A percentile compares a stretch with the other conserved stretches of the same genome.
phyloP scores from a whole-genome alignment of 768 basidiomycete species.

The Psilocybe azurescens region DNA sequence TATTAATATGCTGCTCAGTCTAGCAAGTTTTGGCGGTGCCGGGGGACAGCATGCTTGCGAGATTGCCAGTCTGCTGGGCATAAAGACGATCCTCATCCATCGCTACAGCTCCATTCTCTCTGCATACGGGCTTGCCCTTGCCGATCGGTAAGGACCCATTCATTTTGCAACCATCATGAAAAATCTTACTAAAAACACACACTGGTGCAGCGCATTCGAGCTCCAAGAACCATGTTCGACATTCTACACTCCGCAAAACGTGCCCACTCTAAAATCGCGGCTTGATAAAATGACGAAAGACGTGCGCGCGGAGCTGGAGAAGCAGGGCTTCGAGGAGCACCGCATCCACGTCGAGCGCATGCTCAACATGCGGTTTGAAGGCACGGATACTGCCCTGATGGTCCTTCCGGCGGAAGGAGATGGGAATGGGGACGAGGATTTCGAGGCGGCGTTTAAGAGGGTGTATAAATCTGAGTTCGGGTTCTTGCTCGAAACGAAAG shows the following conservation, averaged over 20 bases:
- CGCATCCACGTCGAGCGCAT: constrained; percentile 80
- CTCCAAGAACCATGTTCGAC: constrained; percentile 89
- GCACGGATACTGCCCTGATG: constrained; percentile 94
- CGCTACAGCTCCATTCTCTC: constrained; percentile 92
- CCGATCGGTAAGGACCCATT: constrained; percentile 57
- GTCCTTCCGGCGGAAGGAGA: constrained; percentile 57
- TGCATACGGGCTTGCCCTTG: constrained; percentile 92
- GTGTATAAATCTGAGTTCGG: constrained; percentile 90
- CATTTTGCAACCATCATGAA: no score
- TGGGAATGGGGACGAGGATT: constrained; percentile 68
- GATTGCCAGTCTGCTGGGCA: constrained; percentile 85
- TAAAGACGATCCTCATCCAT: constrained; percentile 87
- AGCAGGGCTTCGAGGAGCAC: constrained; percentile 81
- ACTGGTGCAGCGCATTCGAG: constrained; percentile 70
- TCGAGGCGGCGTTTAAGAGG: constrained; percentile 78
- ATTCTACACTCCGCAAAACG: constrained; percentile 69
- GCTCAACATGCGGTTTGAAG: constrained; percentile 93
- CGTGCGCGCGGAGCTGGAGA: constrained; percentile 69
- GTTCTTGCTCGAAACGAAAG: constrained; percentile 85
- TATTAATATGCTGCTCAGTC: constrained; percentile 40
- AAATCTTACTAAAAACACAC: neutral
- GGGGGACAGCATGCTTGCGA: constrained; percentile 95
- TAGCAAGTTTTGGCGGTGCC: constrained; percentile 89
- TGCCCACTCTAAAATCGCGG: constrained; percentile 58
- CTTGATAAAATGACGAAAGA: constrained; percentile 70